Percentiles rank a stretch among this genome's conserved stretches.
These are phyloP conservation scores for Protomyces arabidopsidicola DNA, from an alignment of 1,139 yeast genomes.

Conservation along the genomic window DNA sequence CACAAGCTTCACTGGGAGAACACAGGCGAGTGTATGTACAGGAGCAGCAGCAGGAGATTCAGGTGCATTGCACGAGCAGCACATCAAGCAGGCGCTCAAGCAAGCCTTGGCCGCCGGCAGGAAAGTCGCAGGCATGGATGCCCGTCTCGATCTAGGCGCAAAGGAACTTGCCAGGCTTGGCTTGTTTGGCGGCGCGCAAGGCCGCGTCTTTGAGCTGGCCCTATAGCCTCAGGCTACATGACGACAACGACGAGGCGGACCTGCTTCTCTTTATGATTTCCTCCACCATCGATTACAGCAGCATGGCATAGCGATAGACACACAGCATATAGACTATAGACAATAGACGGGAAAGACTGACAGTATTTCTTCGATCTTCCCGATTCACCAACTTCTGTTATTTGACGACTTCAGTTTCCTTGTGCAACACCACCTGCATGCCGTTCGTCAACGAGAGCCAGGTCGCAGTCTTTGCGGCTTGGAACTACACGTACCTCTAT, in stretches of 20 bases:
- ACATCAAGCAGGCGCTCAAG: neutral
- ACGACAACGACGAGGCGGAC: neutral
- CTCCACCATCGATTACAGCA: neutral
- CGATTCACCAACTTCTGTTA: neutral
- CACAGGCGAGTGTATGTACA: neutral
- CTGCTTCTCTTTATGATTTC: neutral
- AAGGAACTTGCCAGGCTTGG: neutral
- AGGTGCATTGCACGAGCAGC: neutral
- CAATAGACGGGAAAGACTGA: neutral
- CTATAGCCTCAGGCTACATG: neutral
- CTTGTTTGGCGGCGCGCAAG: neutral
- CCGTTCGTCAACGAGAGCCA: conserved; percentile 18
- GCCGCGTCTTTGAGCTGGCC: neutral
- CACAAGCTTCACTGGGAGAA: neutral
- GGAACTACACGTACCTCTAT: conserved; percentile 24
- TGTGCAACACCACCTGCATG: neutral
- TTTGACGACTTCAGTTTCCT: too few species aligned
- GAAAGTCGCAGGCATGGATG: neutral
- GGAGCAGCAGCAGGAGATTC: too few species aligned
- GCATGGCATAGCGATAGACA: too few species aligned
- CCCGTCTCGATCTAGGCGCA: neutral
- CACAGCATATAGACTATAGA: neutral
- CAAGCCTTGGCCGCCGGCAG: neutral
- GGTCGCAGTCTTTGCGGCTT: conserved; percentile 3
- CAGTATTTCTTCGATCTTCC: neutral